Base-by-base conservation (phyloP, 306 rosid genomes). In the Dalbergia cochinchinensis region DNA sequence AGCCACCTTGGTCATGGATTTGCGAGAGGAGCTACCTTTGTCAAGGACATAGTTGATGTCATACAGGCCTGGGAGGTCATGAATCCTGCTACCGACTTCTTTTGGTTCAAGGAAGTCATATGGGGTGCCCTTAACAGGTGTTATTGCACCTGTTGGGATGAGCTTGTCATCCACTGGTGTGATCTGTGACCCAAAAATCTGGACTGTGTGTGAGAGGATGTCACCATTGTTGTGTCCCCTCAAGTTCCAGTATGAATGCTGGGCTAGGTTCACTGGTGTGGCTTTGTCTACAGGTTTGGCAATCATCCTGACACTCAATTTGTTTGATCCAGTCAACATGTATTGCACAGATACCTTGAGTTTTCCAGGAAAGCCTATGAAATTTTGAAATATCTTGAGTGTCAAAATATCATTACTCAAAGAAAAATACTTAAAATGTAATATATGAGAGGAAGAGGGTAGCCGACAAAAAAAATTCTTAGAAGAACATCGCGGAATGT, bases 251-350 rank as follows among this genome's bases (percentile, higher is more conserved):
- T 91, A 85, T 0, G 90, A 14, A 10, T 91, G 96, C 15, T 93
- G 96, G 4, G 97, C 96, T 11, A 89, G 57, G 73, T 93, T 91
- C 54, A 91, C 89, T 9, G 94, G 97, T 11, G 96, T 89, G 65
- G 87, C 83, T 71, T 91, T 74, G 83, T 88, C 79, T 8, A 78
- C 44, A 11, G 96, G 20, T 47, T 74, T 71, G 4, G 97, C 94
- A 39, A 16, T 67, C 92, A 91, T 89, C 77, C 58, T 86, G 50
- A 93, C 90, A 5, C 48, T 84, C 19, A 89, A 65, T 73, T 74
- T 57, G 86, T 89, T 71, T 4, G 69, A 48, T 6, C 69, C 87
- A 41, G 85, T 26, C 12, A 93, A 41, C 85, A 69, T 57, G 83
- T 91, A 93, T 5, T 92, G 88, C 39, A 89, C 92, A 0, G 76